Evolutionary conservation across 139 green algal genomes (phyloP).

Genomic region (Asterochloris sp.): DNA sequence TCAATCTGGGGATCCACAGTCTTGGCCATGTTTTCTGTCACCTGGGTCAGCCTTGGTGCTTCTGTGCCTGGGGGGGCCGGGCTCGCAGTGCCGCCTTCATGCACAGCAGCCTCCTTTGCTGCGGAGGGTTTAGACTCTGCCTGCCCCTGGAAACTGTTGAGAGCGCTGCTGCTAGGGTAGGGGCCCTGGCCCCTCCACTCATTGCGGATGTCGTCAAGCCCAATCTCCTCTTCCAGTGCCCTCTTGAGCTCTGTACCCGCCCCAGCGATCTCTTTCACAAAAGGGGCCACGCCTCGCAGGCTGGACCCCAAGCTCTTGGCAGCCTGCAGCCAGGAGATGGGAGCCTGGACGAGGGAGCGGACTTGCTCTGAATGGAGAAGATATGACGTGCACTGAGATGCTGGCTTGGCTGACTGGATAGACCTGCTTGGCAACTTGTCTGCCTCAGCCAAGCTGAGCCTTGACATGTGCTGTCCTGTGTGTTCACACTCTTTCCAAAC

Average conservation of each 20-base stretch:
- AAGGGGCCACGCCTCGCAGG: constrained; percentile 86
- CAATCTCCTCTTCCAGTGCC: constrained; percentile 93
- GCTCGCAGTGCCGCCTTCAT: neutral
- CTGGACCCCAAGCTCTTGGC: constrained; percentile 83
- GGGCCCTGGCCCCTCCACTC: constrained; percentile 35
- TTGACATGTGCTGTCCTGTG: no score
- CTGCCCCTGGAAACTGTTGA: neutral
- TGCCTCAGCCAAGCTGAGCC: no score
- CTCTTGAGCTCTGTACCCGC: constrained; percentile 86
- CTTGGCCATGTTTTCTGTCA: constrained; percentile 26
- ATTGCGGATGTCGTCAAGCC: constrained; percentile 85
- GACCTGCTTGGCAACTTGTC: no score
- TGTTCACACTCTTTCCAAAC: neutral
- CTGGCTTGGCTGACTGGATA: no score
- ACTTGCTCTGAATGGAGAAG: no score
- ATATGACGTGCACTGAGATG: no score
- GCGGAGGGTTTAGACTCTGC: neutral
- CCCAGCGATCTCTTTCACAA: constrained; percentile 89
- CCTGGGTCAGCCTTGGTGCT: constrained; percentile 17
- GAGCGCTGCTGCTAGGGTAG: no score
- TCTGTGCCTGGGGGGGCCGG: neutral
- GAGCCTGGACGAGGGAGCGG: no score
- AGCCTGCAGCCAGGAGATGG: constrained; percentile 53
- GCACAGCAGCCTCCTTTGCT: neutral
- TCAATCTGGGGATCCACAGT: constrained; percentile 76